Evolutionary conservation across 2,329 filamentous ascomycete genomes (phyloP), one percentile per base, ranked within the genome.

Genomic region (Monilinia laxa): DNA sequence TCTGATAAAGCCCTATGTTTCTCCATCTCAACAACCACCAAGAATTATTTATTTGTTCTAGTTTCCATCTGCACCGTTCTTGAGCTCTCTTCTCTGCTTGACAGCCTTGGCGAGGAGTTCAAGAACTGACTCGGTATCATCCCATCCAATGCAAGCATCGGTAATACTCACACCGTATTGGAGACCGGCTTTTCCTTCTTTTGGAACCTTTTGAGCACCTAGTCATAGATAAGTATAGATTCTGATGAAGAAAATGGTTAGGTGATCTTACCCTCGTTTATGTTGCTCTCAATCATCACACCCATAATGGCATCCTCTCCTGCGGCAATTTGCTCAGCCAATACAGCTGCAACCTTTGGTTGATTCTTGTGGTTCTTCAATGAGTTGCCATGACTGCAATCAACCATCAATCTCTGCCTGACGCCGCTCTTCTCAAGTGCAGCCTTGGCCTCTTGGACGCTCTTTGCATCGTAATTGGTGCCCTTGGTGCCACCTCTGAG

Each of bases 231-330:
- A 64, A 71, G 67, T 59, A 57, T 57, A 35, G 2, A 53, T 31
- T n/a, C n/a, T n/a, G 1, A 20, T 14, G 31, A 14, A 18, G 4
- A 18, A 18, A 18, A 4, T 10, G 0, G 40, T 54, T 59, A 42
- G 5, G 20, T 31, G 16, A 40, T 66, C 71, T 75, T 78, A 90
- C 91, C 93, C 81, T 97, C 94, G 75, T 94, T 90, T 80, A 98
- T 96, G 79, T 98, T 91, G 79, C 91, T 96, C 83, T 99, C 95
- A 75, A 99, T 96, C 95, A 99, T 99, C 68, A 98, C 92, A 75
- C 95, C 95, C 87, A 97, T 94, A 76, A 99, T 95, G 59, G 83
- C 90, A 28, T 73, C 68, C 81, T 98, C 94, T 47, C 95, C 95
- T 67, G 85, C 86, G 65, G 89, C 84, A 68, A 99, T 91, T 81